These are phyloP conservation scores for Mariannaea elegans DNA, from an alignment of 2,329 filamentous ascomycete species.

Conservation along the genomic window DNA sequence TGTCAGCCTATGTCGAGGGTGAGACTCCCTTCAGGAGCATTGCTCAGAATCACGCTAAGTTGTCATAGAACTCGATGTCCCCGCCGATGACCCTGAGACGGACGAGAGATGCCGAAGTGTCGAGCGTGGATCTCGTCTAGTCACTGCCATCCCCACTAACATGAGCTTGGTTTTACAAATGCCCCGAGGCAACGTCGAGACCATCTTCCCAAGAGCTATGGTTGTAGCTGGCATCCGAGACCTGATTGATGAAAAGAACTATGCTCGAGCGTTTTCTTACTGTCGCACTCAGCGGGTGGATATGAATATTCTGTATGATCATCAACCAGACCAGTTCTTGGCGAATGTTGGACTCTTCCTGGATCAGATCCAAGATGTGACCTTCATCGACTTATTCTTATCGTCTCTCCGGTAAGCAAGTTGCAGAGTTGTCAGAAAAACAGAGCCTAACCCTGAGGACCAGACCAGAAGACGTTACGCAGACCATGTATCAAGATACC, in stretches of 20 bases:
- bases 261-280: conserved; percentile 83
- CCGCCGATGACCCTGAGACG: conserved; percentile 86
- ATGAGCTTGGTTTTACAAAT: conserved; percentile 92
- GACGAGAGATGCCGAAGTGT: conserved; percentile 94
- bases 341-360: conserved; percentile 79
- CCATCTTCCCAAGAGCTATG: conserved; percentile 90
- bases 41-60: conserved; percentile 31
- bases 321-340: conserved; percentile 88
- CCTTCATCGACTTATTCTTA: conserved; percentile 90
- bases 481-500: conserved; percentile 94
- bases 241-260: conserved; percentile 82
- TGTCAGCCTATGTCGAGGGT: conserved; percentile 71
- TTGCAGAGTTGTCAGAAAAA: neutral
- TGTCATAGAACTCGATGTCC: conserved; percentile 77
- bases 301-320: conserved; percentile 96
- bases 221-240: conserved; percentile 89
- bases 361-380: conserved; percentile 81
- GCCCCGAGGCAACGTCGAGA: conserved; percentile 95
- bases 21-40: conserved; percentile 34
- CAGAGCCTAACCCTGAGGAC: conserved; percentile 38
- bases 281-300: conserved; percentile 95
- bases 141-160: conserved; percentile 88
- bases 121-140: conserved; percentile 85
- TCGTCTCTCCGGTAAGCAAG: conserved; percentile 77
- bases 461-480: conserved; percentile 89